These are phyloP conservation scores for Guadua angustifolia DNA, from an alignment of 176 grass and related monocot genomes.

Conservation along the genomic window DNA sequence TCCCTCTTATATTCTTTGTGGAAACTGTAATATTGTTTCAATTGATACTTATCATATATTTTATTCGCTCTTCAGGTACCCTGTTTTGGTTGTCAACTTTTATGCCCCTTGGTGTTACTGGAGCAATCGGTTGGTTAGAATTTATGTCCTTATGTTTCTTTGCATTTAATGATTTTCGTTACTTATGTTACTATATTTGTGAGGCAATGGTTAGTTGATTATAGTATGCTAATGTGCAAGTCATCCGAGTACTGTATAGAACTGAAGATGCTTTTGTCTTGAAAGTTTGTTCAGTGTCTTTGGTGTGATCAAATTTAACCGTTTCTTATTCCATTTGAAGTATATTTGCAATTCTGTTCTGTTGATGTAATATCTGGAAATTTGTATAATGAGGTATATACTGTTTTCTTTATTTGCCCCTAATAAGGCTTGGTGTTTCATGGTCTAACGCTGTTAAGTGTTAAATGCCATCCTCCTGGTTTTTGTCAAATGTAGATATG, in stretches of 20 bases:
- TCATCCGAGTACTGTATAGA: slow-evolving; percentile 23
- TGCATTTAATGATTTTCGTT: slow-evolving; percentile 11
- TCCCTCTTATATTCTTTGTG: slow-evolving; percentile 5
- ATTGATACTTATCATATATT: not conserved
- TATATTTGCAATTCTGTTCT: slow-evolving; percentile 12
- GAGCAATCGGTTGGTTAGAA: slow-evolving; percentile 93
- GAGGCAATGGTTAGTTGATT: slow-evolving; percentile 13
- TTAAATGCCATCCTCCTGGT: not conserved
- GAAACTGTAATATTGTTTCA: slow-evolving; percentile 1
- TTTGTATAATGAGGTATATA: slow-evolving; percentile 65
- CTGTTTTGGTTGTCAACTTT: slow-evolving; percentile 92
- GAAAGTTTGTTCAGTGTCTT: no score
- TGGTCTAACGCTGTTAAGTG: slow-evolving; percentile 1
- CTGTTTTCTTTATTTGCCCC: slow-evolving; percentile 33
- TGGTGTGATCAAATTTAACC: not conserved
- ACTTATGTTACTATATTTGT: not conserved
- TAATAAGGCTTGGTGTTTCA: slow-evolving; percentile 1
- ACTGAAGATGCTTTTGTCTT: no score
- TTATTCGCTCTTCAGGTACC: slow-evolving; percentile 63
- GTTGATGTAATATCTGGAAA: slow-evolving; percentile 26
- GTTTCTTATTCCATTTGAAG: slow-evolving; percentile 28
- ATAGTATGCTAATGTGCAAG: slow-evolving; percentile 8
- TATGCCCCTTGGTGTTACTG: slow-evolving; percentile 98
- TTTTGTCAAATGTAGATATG: slow-evolving; percentile 69
- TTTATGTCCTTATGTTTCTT: slow-evolving; percentile 29